Conservation (phyloP, 805 yeast species). For the Metschnikowia anglica region DNA sequence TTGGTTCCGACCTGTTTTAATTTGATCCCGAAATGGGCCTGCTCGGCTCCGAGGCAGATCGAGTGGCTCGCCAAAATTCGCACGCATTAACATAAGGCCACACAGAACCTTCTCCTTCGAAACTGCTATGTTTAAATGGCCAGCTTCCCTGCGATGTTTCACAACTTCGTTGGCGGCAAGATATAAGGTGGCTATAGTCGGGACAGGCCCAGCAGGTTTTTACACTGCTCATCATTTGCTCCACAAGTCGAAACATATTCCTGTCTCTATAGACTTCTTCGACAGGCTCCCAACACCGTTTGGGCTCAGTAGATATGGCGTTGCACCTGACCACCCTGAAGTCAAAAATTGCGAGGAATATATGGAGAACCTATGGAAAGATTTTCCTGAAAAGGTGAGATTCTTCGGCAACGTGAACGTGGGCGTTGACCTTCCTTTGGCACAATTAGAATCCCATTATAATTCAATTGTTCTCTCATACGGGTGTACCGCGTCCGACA, state of each 20-base stretch:
- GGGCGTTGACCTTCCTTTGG: conserved; percentile 60
- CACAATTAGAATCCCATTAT: conserved; percentile 52
- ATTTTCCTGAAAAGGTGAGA: conserved; percentile 27
- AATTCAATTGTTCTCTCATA: conserved; percentile 78
- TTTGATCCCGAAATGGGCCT: background rate
- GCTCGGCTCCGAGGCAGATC: background rate
- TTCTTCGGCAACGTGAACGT: conserved; percentile 73
- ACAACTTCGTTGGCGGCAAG: conserved; percentile 3
- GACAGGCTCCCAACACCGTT: conserved; percentile 87
- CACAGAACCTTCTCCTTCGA: background rate
- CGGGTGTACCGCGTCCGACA: conserved; percentile 66
- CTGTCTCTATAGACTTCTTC: conserved; percentile 63
- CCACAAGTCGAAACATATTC: conserved; percentile 38
- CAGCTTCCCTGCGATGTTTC: conserved; percentile 6
- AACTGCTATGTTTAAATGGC: conserved; percentile 1
- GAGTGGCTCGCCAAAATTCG: background rate
- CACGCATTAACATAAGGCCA: background rate
- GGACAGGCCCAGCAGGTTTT: conserved; percentile 82
- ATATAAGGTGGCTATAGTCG: conserved; percentile 69
- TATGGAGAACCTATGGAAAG: conserved; percentile 51
- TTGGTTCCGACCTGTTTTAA: too few species aligned
- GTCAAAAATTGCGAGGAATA: conserved; percentile 82
- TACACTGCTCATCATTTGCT: conserved; percentile 33
- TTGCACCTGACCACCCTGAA: conserved; percentile 99
- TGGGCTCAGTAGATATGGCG: conserved; percentile 91